Evolutionary conservation across 345 rosid genomes (phyloP), one percentile per base, ranked within the genome.

Genomic region (Euphorbia peplus): DNA sequence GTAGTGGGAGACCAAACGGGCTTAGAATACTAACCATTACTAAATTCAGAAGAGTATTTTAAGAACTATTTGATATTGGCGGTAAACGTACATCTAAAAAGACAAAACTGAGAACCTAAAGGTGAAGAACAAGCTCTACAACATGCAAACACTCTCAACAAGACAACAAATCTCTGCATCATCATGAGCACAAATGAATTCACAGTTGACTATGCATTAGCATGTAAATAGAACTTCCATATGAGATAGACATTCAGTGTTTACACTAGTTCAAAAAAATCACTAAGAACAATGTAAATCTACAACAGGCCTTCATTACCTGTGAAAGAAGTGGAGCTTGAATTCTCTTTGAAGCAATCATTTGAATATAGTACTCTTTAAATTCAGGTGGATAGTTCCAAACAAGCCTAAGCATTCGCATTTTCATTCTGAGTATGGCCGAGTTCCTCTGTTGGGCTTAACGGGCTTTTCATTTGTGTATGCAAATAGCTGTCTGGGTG

Each of bases 291-390:
- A 10, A 46, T 12, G n/a, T n/a, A 54, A 3, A 25, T 24, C 19
- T 41, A 63, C 19, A 68, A 75, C 41, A 64, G n/a, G 28, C 60
- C 15, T 39, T 63, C 30, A 48, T 73, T 83, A 91, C 97, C 91
- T 89, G 88, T 3, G 97, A 87, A 61, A 89, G 96, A 77, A 84
- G 87, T 42, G 98, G 97, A 37, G 91, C 89, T 80, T 93, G 96
- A 78, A 95, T 88, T 82, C 97, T 84, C 82, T 91, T 91, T 66
- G 97, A 89, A 48, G 89, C 89, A 76, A 91, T 93, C 97, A 93
- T 93, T 78, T 93, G 98, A 50, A 91, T 78, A 76, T 90, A 91
- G 71, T 91, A 93, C 79, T 85, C 92, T 69, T 89, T 93, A 67
- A 89, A 93, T 78, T 93, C 96, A 19, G 85, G 54, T 19, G 81